A percentile compares a stretch with the other conserved stretches of the same genome.
These are phyloP conservation scores for Fagus crenata DNA, from an alignment of 306 rosid genomes.

Conservation along the genomic window DNA sequence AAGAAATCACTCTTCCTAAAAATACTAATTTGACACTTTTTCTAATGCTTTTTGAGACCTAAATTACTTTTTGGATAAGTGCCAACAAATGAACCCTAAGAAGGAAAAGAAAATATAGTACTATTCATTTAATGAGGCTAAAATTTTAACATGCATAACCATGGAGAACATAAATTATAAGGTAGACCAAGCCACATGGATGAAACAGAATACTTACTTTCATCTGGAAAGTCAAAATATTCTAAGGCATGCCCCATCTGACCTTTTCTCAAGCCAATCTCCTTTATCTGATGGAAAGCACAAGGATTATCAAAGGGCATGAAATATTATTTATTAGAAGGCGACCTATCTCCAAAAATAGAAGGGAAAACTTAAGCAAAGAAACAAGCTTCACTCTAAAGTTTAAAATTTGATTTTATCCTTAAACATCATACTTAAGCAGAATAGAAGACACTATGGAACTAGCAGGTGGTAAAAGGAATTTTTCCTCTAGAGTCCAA, in stretches of 20 bases:
- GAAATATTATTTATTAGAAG: neutral
- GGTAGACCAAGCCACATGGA: neutral
- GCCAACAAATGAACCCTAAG: neutral
- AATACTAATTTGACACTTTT: neutral
- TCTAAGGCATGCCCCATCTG: constrained; percentile 33
- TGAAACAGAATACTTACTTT: constrained; percentile 45
- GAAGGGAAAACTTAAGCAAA: neutral
- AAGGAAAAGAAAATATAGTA: neutral
- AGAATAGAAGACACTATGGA: neutral
- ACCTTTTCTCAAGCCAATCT: constrained; percentile 34
- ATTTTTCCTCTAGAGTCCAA: neutral
- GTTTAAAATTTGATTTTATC: neutral
- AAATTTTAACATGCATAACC: neutral
- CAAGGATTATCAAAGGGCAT: constrained; percentile 11
- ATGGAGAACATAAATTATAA: constrained; percentile 4
- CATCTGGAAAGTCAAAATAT: constrained; percentile 71
- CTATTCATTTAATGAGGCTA: neutral
- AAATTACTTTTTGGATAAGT: neutral
- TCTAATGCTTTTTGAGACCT: neutral
- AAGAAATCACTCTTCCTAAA: neutral
- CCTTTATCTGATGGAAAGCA: constrained; percentile 48
- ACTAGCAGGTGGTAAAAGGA: neutral
- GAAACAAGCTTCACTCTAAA: neutral
- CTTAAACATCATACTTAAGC: neutral
- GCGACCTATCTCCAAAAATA: neutral